Evolutionary conservation across 257 asterid species (phyloP).

Genomic region (Jacaranda copaia): DNA sequence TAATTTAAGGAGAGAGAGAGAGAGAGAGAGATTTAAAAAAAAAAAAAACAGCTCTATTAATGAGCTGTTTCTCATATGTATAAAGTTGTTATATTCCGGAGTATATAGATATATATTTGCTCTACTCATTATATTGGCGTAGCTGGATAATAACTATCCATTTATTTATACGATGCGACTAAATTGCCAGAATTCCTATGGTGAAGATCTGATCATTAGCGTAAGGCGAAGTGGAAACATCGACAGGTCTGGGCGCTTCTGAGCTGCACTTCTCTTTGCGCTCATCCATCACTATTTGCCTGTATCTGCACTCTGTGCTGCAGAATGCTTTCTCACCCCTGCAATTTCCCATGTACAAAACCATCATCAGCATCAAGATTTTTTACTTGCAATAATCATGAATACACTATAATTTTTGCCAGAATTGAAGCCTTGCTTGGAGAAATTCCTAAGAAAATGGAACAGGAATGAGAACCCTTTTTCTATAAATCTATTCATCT

Average conservation of each 20-base stretch:
- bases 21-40: not conserved
- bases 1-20: not conserved
- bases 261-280: slow-evolving; percentile 58
- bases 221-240: slow-evolving; percentile 48
- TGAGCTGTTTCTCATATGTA: slow-evolving; percentile 15
- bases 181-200: slow-evolving; percentile 69
- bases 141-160: not conserved
- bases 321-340: slow-evolving; percentile 85
- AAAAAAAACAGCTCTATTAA: not conserved
- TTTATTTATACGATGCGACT: slow-evolving; percentile 4
- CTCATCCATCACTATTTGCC: slow-evolving; percentile 64
- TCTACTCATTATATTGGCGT: not conserved
- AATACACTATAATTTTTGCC: too few species aligned
- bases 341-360: slow-evolving; percentile 27
- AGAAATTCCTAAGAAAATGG: too few species aligned
- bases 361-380: not conserved
- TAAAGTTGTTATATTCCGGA: not conserved
- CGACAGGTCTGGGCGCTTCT: slow-evolving; percentile 51
- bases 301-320: slow-evolving; percentile 69
- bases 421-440: too few species aligned
- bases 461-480: too few species aligned
- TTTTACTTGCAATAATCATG: too few species aligned
- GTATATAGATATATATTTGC: not conserved
- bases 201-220: slow-evolving; percentile 52
- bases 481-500: not conserved